phyloP scores from a whole-genome alignment of 192 early-diverging fungal species.

The Backusella luteola region DNA sequence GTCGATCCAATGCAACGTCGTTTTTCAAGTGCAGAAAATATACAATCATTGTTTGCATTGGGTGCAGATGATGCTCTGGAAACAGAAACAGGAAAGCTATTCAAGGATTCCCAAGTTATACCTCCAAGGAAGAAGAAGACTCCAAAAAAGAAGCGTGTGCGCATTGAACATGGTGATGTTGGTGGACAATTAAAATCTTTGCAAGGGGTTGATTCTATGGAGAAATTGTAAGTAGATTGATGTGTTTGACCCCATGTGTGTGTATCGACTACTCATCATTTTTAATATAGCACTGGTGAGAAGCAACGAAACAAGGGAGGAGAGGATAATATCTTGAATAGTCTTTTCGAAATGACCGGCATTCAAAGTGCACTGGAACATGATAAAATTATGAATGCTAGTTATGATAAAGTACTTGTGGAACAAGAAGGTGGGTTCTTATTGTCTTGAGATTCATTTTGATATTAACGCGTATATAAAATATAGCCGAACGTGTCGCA shows the following conservation, averaged over 20 bases:
- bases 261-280: background rate
- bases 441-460: background rate
- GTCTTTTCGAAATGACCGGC: slow-evolving; percentile 80
- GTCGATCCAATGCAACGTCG: slow-evolving; percentile 85
- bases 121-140: slow-evolving; percentile 11
- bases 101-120: slow-evolving; percentile 68
- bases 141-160: slow-evolving; percentile 8
- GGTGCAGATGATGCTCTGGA: slow-evolving; percentile 46
- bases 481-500: slow-evolving; percentile 71
- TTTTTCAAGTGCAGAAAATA: slow-evolving; percentile 76
- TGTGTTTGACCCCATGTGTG: too few species aligned
- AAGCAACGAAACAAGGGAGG: slow-evolving; percentile 7
- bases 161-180: slow-evolving; percentile 29
- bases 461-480: background rate
- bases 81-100: slow-evolving; percentile 88
- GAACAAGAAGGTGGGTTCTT: slow-evolving; percentile 62
- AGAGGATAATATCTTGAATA: slow-evolving; percentile 64
- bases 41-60: slow-evolving; percentile 87
- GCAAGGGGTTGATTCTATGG: slow-evolving; percentile 38
- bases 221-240: slow-evolving; percentile 35
- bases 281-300: slow-evolving; percentile 16
- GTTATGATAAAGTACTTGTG: slow-evolving; percentile 61
- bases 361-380: slow-evolving; percentile 91
- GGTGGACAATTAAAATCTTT: slow-evolving; percentile 31
- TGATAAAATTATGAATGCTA: slow-evolving; percentile 82